Evolutionary conservation across 768 basidiomycete genomes (phyloP), one percentile per base, ranked within the genome.

Genomic region (Collybia sordida): DNA sequence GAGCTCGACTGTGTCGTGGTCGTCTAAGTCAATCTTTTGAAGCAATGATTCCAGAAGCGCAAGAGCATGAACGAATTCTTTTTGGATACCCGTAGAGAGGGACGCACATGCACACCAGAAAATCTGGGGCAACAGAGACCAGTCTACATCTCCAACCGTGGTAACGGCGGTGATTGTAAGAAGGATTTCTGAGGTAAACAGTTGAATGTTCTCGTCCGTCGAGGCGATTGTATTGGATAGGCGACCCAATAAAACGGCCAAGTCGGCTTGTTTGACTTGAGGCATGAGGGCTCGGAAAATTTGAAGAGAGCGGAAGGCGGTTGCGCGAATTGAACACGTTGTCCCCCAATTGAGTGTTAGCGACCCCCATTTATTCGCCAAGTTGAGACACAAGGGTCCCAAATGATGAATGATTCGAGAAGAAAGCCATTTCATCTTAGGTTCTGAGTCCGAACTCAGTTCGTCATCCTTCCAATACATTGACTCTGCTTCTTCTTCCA

Each of bases 81-180:
- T 66, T 63, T 96, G 90, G 31, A 89, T 85, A 0, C 87, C 86
- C 2, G 93, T 95, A 22, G 82, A 85, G 17, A 96, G 77, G 59
- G 85, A 90, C 1, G 92, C 93, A 39, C 80, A 80, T 2, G 85
- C 75, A 61, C 84, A 86, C 95, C 94, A 97, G 66, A 90, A 96
- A 43, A 95, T 72, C 54, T 90, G 90, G 2, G 94, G 91, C 11
- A 90, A 70, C 22, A 91, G 73, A 0, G 75, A 67, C 46, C 75
- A 70, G 54, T 87, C 78, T 12, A 89, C 71, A 42, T 86, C 81
- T 12, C 73, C 68, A 3, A 78, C 71, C 15, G 73, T 71, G 17
- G 81, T 80, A 51, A 88, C 72, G 15, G 85, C 77, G 11, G 78
- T 80, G 46, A 97, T 75, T 0, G 89, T 95, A 36, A 81, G 72